phyloP scores from a whole-genome alignment of 2,329 filamentous ascomycete species.

The Aspergillus chevalieri region DNA sequence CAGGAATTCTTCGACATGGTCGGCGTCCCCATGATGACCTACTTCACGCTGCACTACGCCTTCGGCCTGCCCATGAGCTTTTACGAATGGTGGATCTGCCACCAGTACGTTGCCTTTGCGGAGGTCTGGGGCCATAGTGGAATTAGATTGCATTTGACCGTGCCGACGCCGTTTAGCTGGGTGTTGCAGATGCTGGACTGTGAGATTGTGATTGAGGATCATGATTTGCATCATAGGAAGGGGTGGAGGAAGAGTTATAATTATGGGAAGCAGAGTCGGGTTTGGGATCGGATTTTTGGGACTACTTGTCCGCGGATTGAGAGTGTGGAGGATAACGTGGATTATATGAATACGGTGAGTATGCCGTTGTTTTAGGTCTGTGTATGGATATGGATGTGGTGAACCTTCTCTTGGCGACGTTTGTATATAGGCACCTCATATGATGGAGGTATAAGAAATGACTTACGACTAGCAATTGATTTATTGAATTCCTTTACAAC shows the following conservation, averaged over 20 bases:
- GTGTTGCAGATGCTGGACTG: background rate
- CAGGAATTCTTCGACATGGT: constrained; percentile 4
- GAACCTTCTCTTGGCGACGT: too few species aligned
- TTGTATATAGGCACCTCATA: too few species aligned
- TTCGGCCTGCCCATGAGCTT: background rate
- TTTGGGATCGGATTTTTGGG: constrained; percentile 2
- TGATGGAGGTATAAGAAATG: too few species aligned
- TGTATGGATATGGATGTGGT: too few species aligned
- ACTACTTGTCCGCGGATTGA: background rate
- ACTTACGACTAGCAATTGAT: too few species aligned
- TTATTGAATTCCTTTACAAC: too few species aligned
- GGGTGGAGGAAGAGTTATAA: constrained; percentile 2
- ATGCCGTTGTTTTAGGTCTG: background rate
- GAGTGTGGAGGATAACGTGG: background rate
- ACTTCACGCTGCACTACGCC: background rate
- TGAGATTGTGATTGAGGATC: constrained; percentile 2
- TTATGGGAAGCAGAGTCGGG: constrained; percentile 1
- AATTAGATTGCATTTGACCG: background rate
- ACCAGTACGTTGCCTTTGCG: constrained; percentile 1
- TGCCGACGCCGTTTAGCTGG: background rate
- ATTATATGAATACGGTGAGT: background rate
- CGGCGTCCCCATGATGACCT: constrained; percentile 1
- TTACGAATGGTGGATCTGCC: constrained; percentile 3
- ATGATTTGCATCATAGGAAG: constrained; percentile 1
- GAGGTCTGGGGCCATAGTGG: constrained; percentile 2